These are phyloP conservation scores for Sergeia podlipaevii DNA, from an alignment of 208 protist species.

Conservation along the genomic window DNA sequence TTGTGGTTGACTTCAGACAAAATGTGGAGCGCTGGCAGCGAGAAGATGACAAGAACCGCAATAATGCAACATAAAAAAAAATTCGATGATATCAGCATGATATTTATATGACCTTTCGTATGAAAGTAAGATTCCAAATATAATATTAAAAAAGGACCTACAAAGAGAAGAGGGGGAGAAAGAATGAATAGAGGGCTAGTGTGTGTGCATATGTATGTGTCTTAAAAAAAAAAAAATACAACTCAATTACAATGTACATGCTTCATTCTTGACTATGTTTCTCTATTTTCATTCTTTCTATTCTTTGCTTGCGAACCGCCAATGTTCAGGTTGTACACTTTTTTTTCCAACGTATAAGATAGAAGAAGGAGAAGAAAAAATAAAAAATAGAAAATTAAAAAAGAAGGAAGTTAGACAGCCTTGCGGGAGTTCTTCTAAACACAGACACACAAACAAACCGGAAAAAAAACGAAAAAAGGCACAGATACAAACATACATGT, in stretches of 20 bases:
- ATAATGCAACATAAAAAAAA: no score
- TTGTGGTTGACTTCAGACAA: conserved; percentile 69
- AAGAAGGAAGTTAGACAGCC: not conserved
- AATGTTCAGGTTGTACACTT: conserved; percentile 1
- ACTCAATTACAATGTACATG: conserved; percentile 5
- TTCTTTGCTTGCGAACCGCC: conserved; percentile 4
- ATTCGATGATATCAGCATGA: no score
- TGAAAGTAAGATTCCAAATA: no score
- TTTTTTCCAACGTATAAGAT: conserved; percentile 3
- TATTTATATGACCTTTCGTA: no score
- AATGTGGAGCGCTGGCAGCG: conserved; percentile 72
- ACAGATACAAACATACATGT: not conserved
- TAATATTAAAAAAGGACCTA: no score
- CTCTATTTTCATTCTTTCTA: conserved; percentile 1
- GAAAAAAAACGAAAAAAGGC: not conserved
- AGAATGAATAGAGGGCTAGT: no score
- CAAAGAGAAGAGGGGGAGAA: no score
- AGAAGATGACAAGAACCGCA: conserved; percentile 46
- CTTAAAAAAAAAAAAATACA: no score
- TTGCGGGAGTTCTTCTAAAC: not conserved
- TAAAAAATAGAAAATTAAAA: conserved; percentile 8
- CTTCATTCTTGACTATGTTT: conserved; percentile 4
- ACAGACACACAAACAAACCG: not conserved
- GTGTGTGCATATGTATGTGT: no score
- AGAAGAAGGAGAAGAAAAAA: not conserved